Conservation (phyloP, 1,139 yeast species). For the Diutina scorzettiae region DNA sequence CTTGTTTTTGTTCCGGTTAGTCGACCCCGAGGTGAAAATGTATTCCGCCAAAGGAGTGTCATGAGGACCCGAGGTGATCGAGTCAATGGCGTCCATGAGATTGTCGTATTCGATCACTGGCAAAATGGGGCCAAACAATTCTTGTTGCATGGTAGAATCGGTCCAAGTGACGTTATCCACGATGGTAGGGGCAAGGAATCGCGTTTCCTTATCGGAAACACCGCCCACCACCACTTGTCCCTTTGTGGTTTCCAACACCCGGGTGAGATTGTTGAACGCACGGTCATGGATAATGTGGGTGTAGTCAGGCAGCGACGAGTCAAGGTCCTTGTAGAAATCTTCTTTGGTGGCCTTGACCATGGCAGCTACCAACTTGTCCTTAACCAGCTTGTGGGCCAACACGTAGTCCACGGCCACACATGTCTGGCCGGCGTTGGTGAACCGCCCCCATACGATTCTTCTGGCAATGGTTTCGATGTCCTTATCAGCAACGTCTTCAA, state of each 20-base stretch:
- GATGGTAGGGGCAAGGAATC: constrained; percentile 66
- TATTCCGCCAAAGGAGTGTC: constrained; percentile 86
- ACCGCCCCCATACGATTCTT: constrained; percentile 70
- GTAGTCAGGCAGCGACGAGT: constrained; percentile 20
- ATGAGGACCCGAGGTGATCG: constrained; percentile 38
- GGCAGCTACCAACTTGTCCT: constrained; percentile 30
- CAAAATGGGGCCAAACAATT: constrained; percentile 76
- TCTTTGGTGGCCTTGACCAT: constrained; percentile 30
- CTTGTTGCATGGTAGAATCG: constrained; percentile 66
- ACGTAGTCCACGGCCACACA: constrained; percentile 85
- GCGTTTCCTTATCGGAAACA: constrained; percentile 27
- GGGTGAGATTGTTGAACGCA: constrained; percentile 40
- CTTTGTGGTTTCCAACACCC: constrained; percentile 36
- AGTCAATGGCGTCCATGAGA: constrained; percentile 34
- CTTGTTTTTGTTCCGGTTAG: constrained; percentile 22
- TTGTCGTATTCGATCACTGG: constrained; percentile 53
- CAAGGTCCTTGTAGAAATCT: constrained; percentile 33
- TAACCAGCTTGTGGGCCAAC: constrained; percentile 47
- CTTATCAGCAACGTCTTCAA: constrained; percentile 31
- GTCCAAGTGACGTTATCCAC: constrained; percentile 47
- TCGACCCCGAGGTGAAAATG: constrained; percentile 43
- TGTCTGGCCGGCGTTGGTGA: constrained; percentile 78
- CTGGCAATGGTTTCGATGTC: constrained; percentile 45
- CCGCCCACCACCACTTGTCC: constrained; percentile 58
- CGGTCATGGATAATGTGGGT: constrained; percentile 56